Base-by-base conservation (phyloP, 352 stramenopile genomes). In the Phytophthora fragariae region DNA sequence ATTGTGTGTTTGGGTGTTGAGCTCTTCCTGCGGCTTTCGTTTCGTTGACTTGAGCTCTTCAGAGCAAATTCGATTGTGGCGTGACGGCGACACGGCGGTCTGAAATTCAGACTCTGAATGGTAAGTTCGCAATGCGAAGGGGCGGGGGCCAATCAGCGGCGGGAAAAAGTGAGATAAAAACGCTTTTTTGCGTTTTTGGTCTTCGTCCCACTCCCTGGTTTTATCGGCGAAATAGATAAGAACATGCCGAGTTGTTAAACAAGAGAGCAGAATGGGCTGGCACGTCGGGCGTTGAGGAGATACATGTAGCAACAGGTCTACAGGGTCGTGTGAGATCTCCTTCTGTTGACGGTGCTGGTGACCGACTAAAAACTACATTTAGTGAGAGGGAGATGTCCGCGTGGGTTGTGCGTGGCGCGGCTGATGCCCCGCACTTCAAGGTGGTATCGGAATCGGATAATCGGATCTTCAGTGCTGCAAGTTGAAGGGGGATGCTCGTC, bases 1-100 rank as follows among this genome's bases (percentile, higher is more conserved):
- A 2, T 46, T 12, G 7, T 39, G 0, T 41, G 9, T 14, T 12
- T 41, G 2, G 12, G 37, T 44, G 47, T 52, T 24, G 9, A 46
- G 29, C 55, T 70, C 54, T 65, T 63, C 53, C 14, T 4, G 62
- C 17, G 53, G 44, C 11, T 46, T 46, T 31, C 35, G 55, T 60
- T 57, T 2, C 21, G 19, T 39, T 31, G 31, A 63, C 62, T 68
- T 76, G 63, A 57, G 57, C 63, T 62, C 49, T 14, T 60, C 11
- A 56, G 5, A 12, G 63, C 44, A 49, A 78, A 68, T 75, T 75
- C 12, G 61, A 74, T 74, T 71, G 63, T 77, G 70, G 52, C 65
- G 1, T 6, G 24, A 57, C 52, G 31, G 39, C n/a, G 21, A 33
- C 44, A 60, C 41, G 29, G 52, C 41, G 35, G 37, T 5, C 10